phyloP scores from a whole-genome alignment of 2,329 filamentous ascomycete species.

The Stagonosporopsis vannaccii region DNA sequence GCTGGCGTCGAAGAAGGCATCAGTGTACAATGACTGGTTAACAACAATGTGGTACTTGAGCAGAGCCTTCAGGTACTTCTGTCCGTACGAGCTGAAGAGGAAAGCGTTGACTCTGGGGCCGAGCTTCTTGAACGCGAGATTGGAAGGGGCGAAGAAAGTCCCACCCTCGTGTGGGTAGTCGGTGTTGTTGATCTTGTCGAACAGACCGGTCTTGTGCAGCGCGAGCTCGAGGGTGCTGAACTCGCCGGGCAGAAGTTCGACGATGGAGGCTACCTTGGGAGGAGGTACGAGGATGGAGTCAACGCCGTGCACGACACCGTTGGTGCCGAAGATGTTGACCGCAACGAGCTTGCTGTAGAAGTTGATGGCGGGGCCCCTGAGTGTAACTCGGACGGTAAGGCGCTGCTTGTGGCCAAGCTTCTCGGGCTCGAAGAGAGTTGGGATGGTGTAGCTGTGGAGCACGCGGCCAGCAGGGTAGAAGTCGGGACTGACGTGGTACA shows the following conservation, averaged over 20 bases:
- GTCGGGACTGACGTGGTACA: slow-evolving; percentile 77
- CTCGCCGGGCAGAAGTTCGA: slow-evolving; percentile 69
- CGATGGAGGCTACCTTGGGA: slow-evolving; percentile 67
- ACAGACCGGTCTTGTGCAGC: slow-evolving; percentile 76
- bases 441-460: slow-evolving; percentile 75
- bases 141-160: slow-evolving; percentile 83
- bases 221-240: slow-evolving; percentile 83
- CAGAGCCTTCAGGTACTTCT: slow-evolving; percentile 78
- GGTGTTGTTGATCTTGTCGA: slow-evolving; percentile 63
- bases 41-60: slow-evolving; percentile 80
- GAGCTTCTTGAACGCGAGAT: slow-evolving; percentile 79
- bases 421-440: slow-evolving; percentile 70
- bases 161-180: slow-evolving; percentile 63
- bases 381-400: slow-evolving; percentile 70
- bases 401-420: slow-evolving; percentile 67
- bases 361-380: slow-evolving; percentile 74
- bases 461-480: slow-evolving; percentile 71
- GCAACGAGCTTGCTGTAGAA: slow-evolving; percentile 76
- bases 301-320: slow-evolving; percentile 82
- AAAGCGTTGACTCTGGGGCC: slow-evolving; percentile 79
- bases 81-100: slow-evolving; percentile 78
- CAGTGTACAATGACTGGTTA: slow-evolving; percentile 80
- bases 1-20: slow-evolving; percentile 72
- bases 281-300: slow-evolving; percentile 80
- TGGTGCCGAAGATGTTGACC: slow-evolving; percentile 74